phyloP scores from a whole-genome alignment of 805 yeast genomes.

The Kodamaea hsintzibuensis region DNA sequence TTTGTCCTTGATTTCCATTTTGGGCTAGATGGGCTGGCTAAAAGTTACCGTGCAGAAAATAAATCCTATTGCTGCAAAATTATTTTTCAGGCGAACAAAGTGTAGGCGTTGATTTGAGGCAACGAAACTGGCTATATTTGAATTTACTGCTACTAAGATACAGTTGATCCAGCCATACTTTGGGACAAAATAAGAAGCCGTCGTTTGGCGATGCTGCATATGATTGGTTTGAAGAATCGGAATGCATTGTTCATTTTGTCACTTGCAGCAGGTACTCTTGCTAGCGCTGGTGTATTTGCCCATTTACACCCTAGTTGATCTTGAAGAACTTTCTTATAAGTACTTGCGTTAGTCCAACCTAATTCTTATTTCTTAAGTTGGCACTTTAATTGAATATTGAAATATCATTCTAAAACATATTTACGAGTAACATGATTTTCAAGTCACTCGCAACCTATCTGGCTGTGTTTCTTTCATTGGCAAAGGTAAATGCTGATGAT shows the following conservation, averaged over 20 bases:
- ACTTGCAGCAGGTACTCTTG: background rate
- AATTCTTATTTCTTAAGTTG: background rate
- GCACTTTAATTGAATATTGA: background rate
- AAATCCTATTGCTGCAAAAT: slow-evolving; percentile 3
- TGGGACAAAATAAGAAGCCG: background rate
- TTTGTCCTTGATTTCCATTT: background rate
- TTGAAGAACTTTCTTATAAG: background rate
- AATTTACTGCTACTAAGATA: background rate
- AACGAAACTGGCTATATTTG: background rate
- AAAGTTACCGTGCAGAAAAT: background rate
- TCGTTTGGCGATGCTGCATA: background rate
- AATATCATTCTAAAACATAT: background rate
- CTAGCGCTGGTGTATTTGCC: background rate
- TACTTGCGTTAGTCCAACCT: background rate
- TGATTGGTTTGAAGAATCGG: background rate
- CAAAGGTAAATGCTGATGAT: slow-evolving; percentile 6
- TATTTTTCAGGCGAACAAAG: background rate
- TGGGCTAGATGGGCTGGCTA: slow-evolving; percentile 4
- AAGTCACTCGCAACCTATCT: slow-evolving; percentile 12
- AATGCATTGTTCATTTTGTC: background rate
- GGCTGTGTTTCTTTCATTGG: slow-evolving; percentile 14
- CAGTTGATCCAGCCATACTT: background rate
- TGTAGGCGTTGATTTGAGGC: background rate
- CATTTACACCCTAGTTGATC: background rate
- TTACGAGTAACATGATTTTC: slow-evolving; percentile 12